Conservation (phyloP, 768 basidiomycete species). For the Porphyrellus cyaneotinctus region DNA sequence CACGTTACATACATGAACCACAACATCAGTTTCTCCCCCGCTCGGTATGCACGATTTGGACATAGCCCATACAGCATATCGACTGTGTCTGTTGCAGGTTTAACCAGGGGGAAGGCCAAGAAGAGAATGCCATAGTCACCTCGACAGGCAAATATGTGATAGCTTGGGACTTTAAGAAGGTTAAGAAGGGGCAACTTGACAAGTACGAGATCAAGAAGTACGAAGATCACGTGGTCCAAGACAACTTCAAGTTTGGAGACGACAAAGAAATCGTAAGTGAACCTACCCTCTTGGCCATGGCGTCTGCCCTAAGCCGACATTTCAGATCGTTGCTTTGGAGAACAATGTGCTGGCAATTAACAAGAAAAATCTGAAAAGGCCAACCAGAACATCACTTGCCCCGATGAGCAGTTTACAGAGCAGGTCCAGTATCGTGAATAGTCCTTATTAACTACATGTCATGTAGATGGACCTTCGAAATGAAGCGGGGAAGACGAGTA, state of each 20-base stretch:
- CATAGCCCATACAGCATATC: neutral
- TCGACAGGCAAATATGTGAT: constrained; percentile 89
- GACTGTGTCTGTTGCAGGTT: constrained; percentile 52
- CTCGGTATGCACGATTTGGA: constrained; percentile 55
- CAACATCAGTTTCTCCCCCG: constrained; percentile 84
- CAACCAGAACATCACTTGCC: constrained; percentile 69
- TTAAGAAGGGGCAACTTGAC: constrained; percentile 87
- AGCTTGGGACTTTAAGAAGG: constrained; percentile 96
- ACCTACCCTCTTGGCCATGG: neutral
- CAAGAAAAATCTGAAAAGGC: constrained; percentile 87
- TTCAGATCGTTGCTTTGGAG: constrained; percentile 90
- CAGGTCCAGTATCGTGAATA: constrained; percentile 64
- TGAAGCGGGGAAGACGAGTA: constrained; percentile 13
- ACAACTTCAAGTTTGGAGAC: constrained; percentile 96
- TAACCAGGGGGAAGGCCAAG: constrained; percentile 82
- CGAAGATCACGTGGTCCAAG: constrained; percentile 91
- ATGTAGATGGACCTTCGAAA: neutral
- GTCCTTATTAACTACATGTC: constrained; percentile 44
- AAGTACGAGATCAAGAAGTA: constrained; percentile 98
- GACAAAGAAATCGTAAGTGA: constrained; percentile 87
- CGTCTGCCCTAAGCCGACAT: constrained; percentile 4
- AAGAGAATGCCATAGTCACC: constrained; percentile 94
- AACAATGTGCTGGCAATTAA: constrained; percentile 92
- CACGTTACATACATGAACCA: constrained; percentile 94
- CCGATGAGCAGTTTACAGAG: constrained; percentile 41